phyloP scores from a whole-genome alignment of 176 grass and related monocot genomes.

The Bromus sterilis region DNA sequence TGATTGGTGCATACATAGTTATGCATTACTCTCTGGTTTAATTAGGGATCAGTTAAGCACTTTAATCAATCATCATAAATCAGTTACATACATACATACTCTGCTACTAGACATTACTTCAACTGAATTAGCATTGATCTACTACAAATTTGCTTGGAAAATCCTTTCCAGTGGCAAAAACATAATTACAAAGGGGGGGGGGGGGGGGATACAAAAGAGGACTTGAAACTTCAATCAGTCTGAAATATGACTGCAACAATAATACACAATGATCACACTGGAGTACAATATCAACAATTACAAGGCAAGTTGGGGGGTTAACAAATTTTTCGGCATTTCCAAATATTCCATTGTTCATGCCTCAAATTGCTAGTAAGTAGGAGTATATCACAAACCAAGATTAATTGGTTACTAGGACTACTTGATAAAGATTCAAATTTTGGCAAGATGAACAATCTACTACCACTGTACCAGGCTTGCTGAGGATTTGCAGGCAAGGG shows the following conservation, averaged over 20 bases:
- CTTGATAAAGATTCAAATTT: background rate
- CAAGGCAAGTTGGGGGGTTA: background rate
- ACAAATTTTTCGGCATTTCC: background rate
- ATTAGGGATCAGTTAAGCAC: background rate
- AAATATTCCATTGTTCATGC: background rate
- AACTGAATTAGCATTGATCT: background rate
- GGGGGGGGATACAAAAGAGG: background rate
- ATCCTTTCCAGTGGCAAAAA: background rate
- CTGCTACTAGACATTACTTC: background rate
- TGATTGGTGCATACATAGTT: background rate
- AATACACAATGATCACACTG: background rate
- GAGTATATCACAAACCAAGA: constrained; percentile 8
- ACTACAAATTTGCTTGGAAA: background rate
- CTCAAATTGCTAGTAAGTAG: background rate
- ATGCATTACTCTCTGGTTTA: background rate
- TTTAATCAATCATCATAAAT: background rate
- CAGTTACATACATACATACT: background rate
- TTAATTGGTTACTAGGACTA: background rate
- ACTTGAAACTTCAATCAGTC: background rate
- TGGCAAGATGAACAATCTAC: constrained; percentile 17
- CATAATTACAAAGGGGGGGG: background rate
- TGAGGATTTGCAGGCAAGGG: background rate
- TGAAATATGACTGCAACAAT: background rate
- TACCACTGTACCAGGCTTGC: background rate
- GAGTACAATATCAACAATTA: constrained; percentile 10